Evolutionary conservation across 495 filamentous ascomycete species (phyloP).

Genomic region (Penicillium egyptiacum): DNA sequence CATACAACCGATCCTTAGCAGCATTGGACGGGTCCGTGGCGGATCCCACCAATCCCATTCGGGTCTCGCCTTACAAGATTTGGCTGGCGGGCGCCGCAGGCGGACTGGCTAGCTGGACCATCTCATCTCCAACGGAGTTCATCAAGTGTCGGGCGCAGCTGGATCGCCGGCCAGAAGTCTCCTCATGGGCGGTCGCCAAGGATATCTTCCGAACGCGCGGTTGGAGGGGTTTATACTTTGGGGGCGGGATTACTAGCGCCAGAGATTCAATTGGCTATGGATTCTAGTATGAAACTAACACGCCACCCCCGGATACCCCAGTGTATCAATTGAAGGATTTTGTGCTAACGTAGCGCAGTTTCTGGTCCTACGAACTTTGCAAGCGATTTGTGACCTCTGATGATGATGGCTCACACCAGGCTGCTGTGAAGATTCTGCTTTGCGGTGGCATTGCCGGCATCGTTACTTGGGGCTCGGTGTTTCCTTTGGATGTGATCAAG

Average conservation of each 20-base stretch:
- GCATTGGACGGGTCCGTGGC: conserved; percentile 49
- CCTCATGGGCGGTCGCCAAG: conserved; percentile 61
- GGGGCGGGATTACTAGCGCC: conserved; percentile 73
- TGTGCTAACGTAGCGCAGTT: conserved; percentile 45
- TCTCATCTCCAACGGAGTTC: conserved; percentile 83
- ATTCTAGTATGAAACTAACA: conserved; percentile 64
- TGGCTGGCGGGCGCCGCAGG: conserved; percentile 76
- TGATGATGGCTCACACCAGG: conserved; percentile 41
- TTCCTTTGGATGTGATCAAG: conserved; percentile 87
- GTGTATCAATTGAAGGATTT: conserved; percentile 12
- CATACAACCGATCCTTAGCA: conserved; percentile 74
- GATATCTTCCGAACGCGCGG: conserved; percentile 62
- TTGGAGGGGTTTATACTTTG: conserved; percentile 69
- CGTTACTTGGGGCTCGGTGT: conserved; percentile 81
- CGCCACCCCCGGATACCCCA: conserved; percentile 14
- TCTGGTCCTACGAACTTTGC: conserved; percentile 79
- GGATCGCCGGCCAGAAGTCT: conserved; percentile 37
- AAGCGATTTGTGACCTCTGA: conserved; percentile 52
- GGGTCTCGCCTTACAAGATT: conserved; percentile 46
- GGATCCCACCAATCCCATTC: conserved; percentile 41
- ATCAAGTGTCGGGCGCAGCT: conserved; percentile 84
- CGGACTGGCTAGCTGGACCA: conserved; percentile 75
- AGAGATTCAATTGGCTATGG: conserved; percentile 87
- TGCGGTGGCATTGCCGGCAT: conserved; percentile 85
- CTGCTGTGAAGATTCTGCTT: conserved; percentile 65